phyloP scores from a whole-genome alignment of 805 yeast genomes.

The Tetrapisispora iriomotensis region DNA sequence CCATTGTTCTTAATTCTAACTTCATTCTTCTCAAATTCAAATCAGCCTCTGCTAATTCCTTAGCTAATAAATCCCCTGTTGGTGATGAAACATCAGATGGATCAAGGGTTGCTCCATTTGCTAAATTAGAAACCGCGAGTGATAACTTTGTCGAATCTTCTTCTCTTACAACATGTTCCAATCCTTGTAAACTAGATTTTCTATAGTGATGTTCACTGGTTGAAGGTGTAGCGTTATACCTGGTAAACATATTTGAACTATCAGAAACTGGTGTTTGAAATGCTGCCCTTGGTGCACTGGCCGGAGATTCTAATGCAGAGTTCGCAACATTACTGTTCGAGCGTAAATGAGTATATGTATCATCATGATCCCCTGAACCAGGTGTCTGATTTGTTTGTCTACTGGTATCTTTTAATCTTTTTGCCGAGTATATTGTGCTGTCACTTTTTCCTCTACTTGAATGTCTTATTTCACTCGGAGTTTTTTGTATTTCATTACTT shows the following conservation, averaged over 20 bases:
- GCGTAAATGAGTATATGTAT: conserved; percentile 6
- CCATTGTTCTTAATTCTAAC: conserved; percentile 33
- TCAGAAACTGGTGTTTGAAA: conserved; percentile 14
- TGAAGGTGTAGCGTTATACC: conserved; percentile 1
- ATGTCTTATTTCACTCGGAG: not conserved
- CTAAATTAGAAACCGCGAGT: not conserved
- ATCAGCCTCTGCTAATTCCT: conserved; percentile 23
- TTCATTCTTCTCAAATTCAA: conserved; percentile 34
- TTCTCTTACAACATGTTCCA: not conserved
- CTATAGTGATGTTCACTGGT: conserved; percentile 3
- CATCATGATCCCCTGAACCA: not conserved
- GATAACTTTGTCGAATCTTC: not conserved
- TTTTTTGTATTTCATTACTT: not conserved
- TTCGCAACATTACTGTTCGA: conserved; percentile 10
- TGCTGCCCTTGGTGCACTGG: conserved; percentile 3
- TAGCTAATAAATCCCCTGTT: not conserved
- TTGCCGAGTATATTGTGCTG: conserved; percentile 11
- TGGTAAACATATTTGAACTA: conserved; percentile 1
- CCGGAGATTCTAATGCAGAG: not conserved
- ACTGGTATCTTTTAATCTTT: not conserved
- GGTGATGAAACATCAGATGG: conserved; percentile 4
- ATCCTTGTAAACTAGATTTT: conserved; percentile 5
- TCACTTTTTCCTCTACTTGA: conserved; percentile 23
- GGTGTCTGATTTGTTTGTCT: not conserved
- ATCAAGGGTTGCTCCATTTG: conserved; percentile 5